Conservation (phyloP, 2,329 filamentous ascomycete genomes). For the Tolypocladium amazonense region DNA sequence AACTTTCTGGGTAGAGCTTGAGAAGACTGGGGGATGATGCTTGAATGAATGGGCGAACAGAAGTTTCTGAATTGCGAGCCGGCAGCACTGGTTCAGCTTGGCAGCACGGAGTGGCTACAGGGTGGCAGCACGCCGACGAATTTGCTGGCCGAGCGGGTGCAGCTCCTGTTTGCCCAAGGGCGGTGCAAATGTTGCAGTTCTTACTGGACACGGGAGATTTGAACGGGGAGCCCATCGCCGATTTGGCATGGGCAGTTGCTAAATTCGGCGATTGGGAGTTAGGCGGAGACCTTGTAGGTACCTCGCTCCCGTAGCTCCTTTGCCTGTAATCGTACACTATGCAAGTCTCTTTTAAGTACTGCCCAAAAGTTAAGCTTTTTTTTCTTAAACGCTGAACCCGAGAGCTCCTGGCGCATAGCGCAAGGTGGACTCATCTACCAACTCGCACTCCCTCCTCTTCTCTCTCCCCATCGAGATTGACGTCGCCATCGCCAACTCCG, state of each 20-base stretch:
- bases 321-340: no score
- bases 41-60: no score
- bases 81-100: no score
- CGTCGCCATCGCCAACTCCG: neutral
- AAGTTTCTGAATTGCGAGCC: no score
- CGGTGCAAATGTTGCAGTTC: neutral
- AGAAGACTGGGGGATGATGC: no score
- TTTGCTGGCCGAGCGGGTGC: neutral
- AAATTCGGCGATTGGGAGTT: neutral
- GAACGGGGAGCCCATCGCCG: neutral
- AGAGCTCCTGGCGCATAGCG: neutral
- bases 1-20: no score
- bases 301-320: no score
- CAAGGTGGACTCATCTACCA: neutral
- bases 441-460: neutral
- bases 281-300: neutral
- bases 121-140: neutral
- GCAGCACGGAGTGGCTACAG: no score
- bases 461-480: neutral
- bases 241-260: neutral
- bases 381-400: neutral
- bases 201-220: neutral
- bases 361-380: slow-evolving; percentile 4
- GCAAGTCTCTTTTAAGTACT: neutral
- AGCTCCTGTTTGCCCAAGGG: neutral